Base-by-base conservation (phyloP, 176 grass and related monocot species). In the Neostapfia colusana region DNA sequence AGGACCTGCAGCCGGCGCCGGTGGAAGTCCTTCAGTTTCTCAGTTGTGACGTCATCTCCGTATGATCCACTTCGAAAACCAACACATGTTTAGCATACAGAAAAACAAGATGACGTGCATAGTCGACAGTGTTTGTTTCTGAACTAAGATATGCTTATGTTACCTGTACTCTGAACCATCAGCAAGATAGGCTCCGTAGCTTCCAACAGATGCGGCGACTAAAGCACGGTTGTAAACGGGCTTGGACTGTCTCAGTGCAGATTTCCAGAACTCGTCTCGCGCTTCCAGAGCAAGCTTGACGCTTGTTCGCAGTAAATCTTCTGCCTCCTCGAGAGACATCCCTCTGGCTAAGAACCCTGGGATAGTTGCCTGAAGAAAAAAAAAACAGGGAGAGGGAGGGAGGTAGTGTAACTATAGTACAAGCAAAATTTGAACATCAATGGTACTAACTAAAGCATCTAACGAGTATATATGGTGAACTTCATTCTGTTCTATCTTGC, bases 91-190 rank as follows among this genome's bases (percentile, higher is more conserved):
- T 26, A 14, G 14, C 61, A 49, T 21, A 18, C 23, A 73, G 37
- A 74, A 44, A 61, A 50, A 38, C 17, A 79, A 66, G 1, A 60
- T 15, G 8, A 27, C 8, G 18, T 36, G 23, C 7, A 45, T 46
- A 16, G 4, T 4, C 13, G 31, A 34, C 37, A 51, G 38, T 38
- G 20, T 9, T 9, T 21, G 7, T n/a, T 15, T 38, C 12, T 37
- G 15, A 5, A 12, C 58, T 39, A 35, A 36, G 28, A 53, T 57
- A 49, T 49, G 18, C 36, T 15, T 4, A 39, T 43, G 26, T 24
- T 60, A 96, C 92, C 92, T 96, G 76, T 96, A 96, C 77, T 96
- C 92, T 26, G 92, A 96, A 54, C 92, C 92, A 65, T 96, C 92
- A 6, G 92, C 89, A 49, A 96, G 86, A 63, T 96, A 92, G 26